Percentiles rank a stretch among this genome's conserved stretches.
Conservation (phyloP, 2,329 filamentous ascomycete species). For the Aspergillus novofumigatus region DNA sequence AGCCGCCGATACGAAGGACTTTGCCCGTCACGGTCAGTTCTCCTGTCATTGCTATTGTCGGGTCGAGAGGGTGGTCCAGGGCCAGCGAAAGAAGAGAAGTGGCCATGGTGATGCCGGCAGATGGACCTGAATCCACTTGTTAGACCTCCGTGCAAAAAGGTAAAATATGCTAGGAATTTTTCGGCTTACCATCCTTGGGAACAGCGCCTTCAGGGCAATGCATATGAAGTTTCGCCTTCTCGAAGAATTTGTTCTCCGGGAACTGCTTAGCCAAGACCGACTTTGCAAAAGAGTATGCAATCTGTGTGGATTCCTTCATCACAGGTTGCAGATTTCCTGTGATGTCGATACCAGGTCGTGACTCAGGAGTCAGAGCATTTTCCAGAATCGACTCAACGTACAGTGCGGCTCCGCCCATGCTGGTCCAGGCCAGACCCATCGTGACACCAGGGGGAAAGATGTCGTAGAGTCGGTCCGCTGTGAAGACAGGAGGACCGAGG, state of each 20-base stretch:
- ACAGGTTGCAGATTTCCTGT: slow-evolving; percentile 94
- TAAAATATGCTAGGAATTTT: background rate
- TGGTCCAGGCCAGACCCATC: slow-evolving; percentile 98
- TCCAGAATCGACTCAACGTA: slow-evolving; percentile 97
- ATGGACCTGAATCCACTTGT: slow-evolving; percentile 51
- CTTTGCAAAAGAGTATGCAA: slow-evolving; percentile 96
- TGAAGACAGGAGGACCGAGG: slow-evolving; percentile 92
- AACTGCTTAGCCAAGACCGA: slow-evolving; percentile 79
- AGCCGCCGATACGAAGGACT: slow-evolving; percentile 86
- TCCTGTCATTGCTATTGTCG: slow-evolving; percentile 94
- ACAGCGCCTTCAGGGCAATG: slow-evolving; percentile 97
- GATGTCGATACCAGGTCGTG: slow-evolving; percentile 76
- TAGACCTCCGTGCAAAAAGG: slow-evolving; percentile 5
- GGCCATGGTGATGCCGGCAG: slow-evolving; percentile 97
- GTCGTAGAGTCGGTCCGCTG: slow-evolving; percentile 91
- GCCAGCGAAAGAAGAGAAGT: slow-evolving; percentile 83
- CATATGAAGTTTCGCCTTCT: slow-evolving; percentile 89
- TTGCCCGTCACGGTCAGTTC: slow-evolving; percentile 96
- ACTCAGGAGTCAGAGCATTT: slow-evolving; percentile 67
- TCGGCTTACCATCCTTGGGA: slow-evolving; percentile 70
- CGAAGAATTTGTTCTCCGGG: slow-evolving; percentile 90
- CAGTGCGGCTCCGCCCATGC: slow-evolving; percentile 91
- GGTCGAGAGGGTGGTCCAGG: slow-evolving; percentile 70
- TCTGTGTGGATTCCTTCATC: slow-evolving; percentile 95
- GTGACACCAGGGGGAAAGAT: slow-evolving; percentile 88